phyloP scores from a whole-genome alignment of 345 rosid genomes.

The Eutrema yunnanense region DNA sequence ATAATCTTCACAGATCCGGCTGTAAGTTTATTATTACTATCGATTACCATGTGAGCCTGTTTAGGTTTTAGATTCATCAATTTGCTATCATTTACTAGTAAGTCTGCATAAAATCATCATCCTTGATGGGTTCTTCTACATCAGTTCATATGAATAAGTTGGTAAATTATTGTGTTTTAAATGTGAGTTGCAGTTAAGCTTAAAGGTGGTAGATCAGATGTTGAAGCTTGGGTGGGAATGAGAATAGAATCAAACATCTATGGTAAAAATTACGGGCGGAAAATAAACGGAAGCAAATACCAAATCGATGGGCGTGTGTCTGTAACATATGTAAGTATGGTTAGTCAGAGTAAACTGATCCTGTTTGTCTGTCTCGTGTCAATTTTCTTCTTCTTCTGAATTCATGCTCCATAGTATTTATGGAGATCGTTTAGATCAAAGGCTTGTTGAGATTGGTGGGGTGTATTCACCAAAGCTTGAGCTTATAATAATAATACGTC shows the following conservation, averaged over 20 bases:
- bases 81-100: background rate
- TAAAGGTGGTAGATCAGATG: constrained; percentile 90
- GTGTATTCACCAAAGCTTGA: constrained; percentile 3
- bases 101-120: background rate
- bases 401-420: background rate
- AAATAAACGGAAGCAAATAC: background rate
- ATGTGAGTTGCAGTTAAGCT: constrained; percentile 65
- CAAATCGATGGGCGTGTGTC: constrained; percentile 9
- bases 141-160: background rate
- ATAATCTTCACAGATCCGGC: constrained; percentile 91
- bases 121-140: background rate
- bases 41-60: background rate
- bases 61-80: background rate
- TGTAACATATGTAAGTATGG: constrained; percentile 30
- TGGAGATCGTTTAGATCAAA: constrained; percentile 11
- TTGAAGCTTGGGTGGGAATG: constrained; percentile 99
- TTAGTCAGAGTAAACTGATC: constrained; percentile 1
- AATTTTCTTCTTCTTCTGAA: constrained; percentile 2
- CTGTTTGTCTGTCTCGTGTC: background rate
- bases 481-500: background rate
- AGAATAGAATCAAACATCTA: background rate
- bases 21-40: constrained; percentile 50
- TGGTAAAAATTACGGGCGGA: background rate
- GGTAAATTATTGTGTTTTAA: background rate
- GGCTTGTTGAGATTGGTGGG: constrained; percentile 4